Evolutionary conservation across 257 asterid genomes (phyloP), one percentile per base, ranked within the genome.

Genomic region (Ballota nigra): DNA sequence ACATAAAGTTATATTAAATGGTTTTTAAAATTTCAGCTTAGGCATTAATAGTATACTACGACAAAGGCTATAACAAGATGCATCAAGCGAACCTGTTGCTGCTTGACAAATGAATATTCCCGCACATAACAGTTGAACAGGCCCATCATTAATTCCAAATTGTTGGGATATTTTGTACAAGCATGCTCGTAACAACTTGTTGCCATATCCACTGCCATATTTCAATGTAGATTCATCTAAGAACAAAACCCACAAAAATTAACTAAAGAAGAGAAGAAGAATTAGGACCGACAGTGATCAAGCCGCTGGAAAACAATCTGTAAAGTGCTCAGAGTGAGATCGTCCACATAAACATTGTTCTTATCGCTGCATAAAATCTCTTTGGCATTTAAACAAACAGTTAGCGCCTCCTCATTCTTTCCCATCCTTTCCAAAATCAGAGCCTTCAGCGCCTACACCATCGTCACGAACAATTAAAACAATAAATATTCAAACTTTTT

Each of bases 261-360:
- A 28, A 73, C 43, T 16, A 18, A 66, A 66, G 5, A 69, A 59
- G 8, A 16, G 3, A 70, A 52, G 23, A 58, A 45, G 62, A 59
- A 15, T 5, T 22, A 67, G 36, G 62, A 83, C 98, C 73, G 19
- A 92, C 98, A 80, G 80, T 85, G 98, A 79, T 87, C 90, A 12
- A 95, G 92, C 66, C 98, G 84, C 89, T 92, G 96, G 82, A 92
- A 90, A 79, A 88, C 99, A 83, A 95, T 89, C 85, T 95, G 99
- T 58, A 95, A 57, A 66, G 97, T 88, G 83, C 96, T 95, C 72
- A 95, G 93, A 9, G 99, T 95, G 75, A 88, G 91, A 80, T 95
- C 98, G 22, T 95, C 99, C 33, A 91, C 87, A 68, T 83, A 77
- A 65, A 85, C 77, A 38, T 72, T 83, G 61, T 96, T 63, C 60